Evolutionary conservation across 2,329 filamentous ascomycete species (phyloP), one percentile per base, ranked within the genome.

Genomic region (Paecilomyces variotii): DNA sequence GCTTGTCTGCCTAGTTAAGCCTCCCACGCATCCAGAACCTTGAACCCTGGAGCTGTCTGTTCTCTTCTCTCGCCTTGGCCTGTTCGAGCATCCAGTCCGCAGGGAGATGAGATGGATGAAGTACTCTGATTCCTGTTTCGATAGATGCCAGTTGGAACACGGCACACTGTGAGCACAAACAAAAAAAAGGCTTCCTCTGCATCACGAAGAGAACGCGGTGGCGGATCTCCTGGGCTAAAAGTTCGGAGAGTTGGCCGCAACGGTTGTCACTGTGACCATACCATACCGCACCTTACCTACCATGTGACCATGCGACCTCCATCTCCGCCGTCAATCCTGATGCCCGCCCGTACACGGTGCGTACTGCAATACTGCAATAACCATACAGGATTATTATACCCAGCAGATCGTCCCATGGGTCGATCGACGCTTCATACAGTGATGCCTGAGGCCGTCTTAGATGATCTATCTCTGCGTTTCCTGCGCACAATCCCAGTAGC

Each of bases 1-100:
- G 53, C 61, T 65, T 62, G 56, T 34, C 60, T n/a, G 39, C 39
- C 35, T 45, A 19, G 19, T 19, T 19, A n/a, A 45, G 35, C 6
- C 35, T 45, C 4, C 35, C 35, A 45, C 14, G 35, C 35, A 45
- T 45, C 39, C 39, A 45, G 39, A 52, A 28, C 50, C 50, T 52
- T 28, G 50, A 28, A 52, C 24, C 50, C 50, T 52, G 27, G 50
- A 52, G 39, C 19, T 45, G 19, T 45, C 19, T 9, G 39, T 19
- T n/a, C 35, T 2, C 35, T 39, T n/a, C 35, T n/a, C 35, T n/a
- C n/a, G 19, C 19, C 19, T 19, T 19, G 19, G 19, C 19, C 19
- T 19, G 19, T 19, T 19, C 35, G 12, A 39, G 12, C 12, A 39
- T 12, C 35, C n/a, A 39, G 28, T 30, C 35, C 11, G 2, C 35